Evolutionary conservation across 2,329 filamentous ascomycete species (phyloP).

Genomic region (Pestalotiopsis fici): DNA sequence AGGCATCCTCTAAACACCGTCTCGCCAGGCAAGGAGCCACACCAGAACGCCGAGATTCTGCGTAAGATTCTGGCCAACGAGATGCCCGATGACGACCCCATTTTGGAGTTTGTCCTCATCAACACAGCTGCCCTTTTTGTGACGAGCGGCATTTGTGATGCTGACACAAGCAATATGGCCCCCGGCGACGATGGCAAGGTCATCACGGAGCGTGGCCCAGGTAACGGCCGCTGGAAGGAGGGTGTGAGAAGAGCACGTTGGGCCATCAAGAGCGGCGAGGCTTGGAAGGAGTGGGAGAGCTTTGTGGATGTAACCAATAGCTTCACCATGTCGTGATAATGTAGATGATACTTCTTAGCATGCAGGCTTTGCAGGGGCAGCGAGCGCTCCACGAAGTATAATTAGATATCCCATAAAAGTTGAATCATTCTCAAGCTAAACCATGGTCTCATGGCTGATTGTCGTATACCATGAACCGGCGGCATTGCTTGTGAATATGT

Average conservation of each 20-base stretch:
- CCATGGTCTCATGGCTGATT: no score
- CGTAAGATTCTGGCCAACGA: conserved; percentile 75
- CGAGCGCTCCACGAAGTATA: no score
- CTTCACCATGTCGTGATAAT: conserved; percentile 1
- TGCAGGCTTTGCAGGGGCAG: no score
- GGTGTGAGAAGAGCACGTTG: conserved; percentile 84
- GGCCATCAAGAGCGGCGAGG: conserved; percentile 83
- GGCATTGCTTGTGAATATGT: no score
- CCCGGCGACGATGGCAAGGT: conserved; percentile 79
- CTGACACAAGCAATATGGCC: conserved; percentile 78
- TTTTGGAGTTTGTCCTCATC: conserved; percentile 90
- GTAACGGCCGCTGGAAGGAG: conserved; percentile 91
- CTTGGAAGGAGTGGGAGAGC: conserved; percentile 77
- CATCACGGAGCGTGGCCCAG: conserved; percentile 79
- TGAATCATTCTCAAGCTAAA: no score
- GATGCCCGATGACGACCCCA: conserved; percentile 74
- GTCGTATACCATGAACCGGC: no score
- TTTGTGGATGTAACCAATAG: conserved; percentile 83
- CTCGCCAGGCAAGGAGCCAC: conserved; percentile 80
- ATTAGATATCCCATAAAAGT: no score
- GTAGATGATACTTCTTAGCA: neutral
- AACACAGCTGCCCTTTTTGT: conserved; percentile 91
- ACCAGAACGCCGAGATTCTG: conserved; percentile 85
- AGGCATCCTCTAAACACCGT: conserved; percentile 76
- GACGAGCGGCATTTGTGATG: conserved; percentile 82